Evolutionary conservation across 768 basidiomycete species (phyloP), one percentile per base, ranked within the genome.

Genomic region (Suillus variegatus): DNA sequence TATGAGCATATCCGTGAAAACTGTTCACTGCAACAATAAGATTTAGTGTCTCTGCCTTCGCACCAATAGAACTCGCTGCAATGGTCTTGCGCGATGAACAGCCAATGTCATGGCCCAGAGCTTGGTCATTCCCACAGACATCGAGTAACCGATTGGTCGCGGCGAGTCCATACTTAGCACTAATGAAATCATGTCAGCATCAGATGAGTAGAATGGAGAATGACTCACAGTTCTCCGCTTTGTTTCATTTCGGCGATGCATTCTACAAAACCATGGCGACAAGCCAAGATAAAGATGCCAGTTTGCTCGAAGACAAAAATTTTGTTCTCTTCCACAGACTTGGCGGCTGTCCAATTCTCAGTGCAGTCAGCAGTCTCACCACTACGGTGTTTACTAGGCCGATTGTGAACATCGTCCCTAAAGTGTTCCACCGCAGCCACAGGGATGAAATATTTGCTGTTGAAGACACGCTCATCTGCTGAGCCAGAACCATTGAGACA

Each of bases 201-300:
- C 40, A 38, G 9, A 38, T 38, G 10, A 10, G 9, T 46, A 52
- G 47, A 55, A 64, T 25, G 25, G 25, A 25, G 13, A 47, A 56
- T 18, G 28, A 75, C 78, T 61, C 68, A 80, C 79, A 80, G 63
- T 62, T 81, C 77, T 9, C 79, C 77, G 60, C 75, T 78, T 7
- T 54, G 60, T 4, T 79, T 54, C 77, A 81, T 80, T 56, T 81
- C 79, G 0, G 64, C 64, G 2, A 79, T 60, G 57, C 69, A 69
- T 1, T 77, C 63, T 14, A 77, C 66, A 3, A 78, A 72, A 2
- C 76, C 75, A 70, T 81, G 78, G 9, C 38, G 9, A 40, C 38
- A 47, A 10, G 46, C n/a, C 4, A 47, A n/a, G 46, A 47, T 47
- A 9, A 47, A 47, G n/a, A 47, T 47, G 10, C 46, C 46, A n/a